Conservation (phyloP, 352 stramenopile genomes). For the Phytophthora aleatoria region DNA sequence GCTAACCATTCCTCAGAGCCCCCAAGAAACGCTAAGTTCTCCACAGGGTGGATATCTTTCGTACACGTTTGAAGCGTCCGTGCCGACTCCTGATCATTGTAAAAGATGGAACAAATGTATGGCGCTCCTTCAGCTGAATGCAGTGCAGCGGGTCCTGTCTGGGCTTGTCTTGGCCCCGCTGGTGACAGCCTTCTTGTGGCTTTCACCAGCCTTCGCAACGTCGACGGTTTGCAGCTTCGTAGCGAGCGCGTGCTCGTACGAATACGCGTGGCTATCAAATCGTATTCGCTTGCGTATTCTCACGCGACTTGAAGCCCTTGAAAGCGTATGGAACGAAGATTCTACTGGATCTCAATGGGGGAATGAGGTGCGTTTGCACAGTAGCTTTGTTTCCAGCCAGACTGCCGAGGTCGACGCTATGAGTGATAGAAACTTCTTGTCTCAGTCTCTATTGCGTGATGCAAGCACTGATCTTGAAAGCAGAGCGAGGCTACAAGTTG, state of each 20-base stretch:
- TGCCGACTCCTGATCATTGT: not conserved
- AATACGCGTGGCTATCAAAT: conserved; percentile 71
- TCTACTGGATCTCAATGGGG: not conserved
- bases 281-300: conserved; percentile 63
- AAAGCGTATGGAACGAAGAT: conserved; percentile 31
- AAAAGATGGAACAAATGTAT: not conserved
- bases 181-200: conserved; percentile 71
- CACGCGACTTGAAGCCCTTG: conserved; percentile 33
- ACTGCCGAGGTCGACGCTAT: conserved; percentile 6
- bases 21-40: conserved; percentile 12
- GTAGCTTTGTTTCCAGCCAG: conserved; percentile 5
- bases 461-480: not conserved
- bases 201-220: conserved; percentile 63
- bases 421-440: conserved; percentile 8
- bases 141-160: conserved; percentile 63
- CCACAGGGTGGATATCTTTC: conserved; percentile 19
- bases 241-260: conserved; percentile 61
- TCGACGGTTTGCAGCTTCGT: conserved; percentile 65
- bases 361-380: not conserved
- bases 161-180: conserved; percentile 54
- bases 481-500: conserved; percentile 1
- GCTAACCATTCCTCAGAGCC: conserved; percentile 9
- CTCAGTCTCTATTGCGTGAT: not conserved
- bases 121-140: conserved; percentile 43
- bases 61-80: not conserved